Conservation (phyloP, 768 basidiomycete genomes). For the Sporobolomyces phaffii region DNA sequence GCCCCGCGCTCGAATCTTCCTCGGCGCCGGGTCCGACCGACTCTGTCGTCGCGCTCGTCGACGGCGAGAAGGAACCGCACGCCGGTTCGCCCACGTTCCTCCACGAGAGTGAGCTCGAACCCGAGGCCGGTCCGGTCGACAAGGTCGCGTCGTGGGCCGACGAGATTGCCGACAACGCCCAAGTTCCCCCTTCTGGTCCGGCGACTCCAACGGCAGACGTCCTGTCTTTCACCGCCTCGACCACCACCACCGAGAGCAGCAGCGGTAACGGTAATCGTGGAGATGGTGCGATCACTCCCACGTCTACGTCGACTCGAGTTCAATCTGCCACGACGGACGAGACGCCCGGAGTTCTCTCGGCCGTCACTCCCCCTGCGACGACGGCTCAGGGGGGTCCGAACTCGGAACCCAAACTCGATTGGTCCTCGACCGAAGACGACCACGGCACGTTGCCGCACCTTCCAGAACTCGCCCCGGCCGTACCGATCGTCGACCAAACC, state of each 20-base stretch:
- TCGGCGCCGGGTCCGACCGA: slow-evolving; percentile 14
- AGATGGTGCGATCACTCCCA: background rate
- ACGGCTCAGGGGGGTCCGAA: too few species aligned
- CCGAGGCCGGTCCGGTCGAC: background rate
- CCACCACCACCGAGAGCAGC: too few species aligned
- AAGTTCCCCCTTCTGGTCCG: slow-evolving; percentile 8
- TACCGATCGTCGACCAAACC: background rate
- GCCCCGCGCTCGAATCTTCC: slow-evolving; percentile 14
- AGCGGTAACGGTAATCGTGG: too few species aligned
- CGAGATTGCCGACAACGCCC: slow-evolving; percentile 18
- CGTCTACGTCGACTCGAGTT: background rate
- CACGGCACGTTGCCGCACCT: slow-evolving; percentile 12
- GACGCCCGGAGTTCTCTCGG: background rate
- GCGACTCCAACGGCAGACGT: slow-evolving; percentile 5
- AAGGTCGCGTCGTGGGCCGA: slow-evolving; percentile 37
- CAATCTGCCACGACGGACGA: background rate
- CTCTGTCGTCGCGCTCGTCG: slow-evolving; percentile 29
- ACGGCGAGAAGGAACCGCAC: slow-evolving; percentile 21
- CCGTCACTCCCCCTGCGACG: background rate
- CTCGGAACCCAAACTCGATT: slow-evolving; percentile 18
- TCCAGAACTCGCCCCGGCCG: slow-evolving; percentile 26
- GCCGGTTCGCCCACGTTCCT: slow-evolving; percentile 28
- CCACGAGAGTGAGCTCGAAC: slow-evolving; percentile 38
- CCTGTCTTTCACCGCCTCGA: background rate
- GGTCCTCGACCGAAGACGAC: slow-evolving; percentile 20